Evolutionary conservation across 106 monocot genomes (phyloP).

Genomic region (Xerophyta viscosa): DNA sequence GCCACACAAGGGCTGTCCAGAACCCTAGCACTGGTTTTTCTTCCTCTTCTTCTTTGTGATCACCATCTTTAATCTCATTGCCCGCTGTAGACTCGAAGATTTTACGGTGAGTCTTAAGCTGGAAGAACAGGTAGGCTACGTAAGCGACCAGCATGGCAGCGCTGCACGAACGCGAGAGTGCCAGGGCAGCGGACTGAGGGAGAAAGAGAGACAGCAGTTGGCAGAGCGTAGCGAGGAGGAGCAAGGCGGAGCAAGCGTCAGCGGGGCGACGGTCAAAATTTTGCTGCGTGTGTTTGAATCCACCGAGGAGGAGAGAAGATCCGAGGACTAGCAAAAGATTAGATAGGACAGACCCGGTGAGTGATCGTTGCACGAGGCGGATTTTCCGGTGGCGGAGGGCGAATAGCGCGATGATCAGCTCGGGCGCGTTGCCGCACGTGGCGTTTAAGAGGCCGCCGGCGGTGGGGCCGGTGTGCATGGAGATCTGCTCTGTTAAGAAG

Average conservation of each 20-base stretch:
- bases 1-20: conserved; percentile 41
- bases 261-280: conserved; percentile 32
- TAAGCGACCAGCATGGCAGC: conserved; percentile 66
- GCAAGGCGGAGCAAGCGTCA: conserved; percentile 21
- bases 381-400: conserved; percentile 43
- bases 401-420: conserved; percentile 48
- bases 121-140: conserved; percentile 73
- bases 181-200: conserved; percentile 15
- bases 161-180: conserved; percentile 67
- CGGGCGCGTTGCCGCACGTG: conserved; percentile 60
- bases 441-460: conserved; percentile 61
- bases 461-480: conserved; percentile 43
- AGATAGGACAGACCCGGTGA: conserved; percentile 70
- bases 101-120: conserved; percentile 75
- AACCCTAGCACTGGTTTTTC: conserved; percentile 44
- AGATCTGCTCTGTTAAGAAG: conserved; percentile 31
- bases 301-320: conserved; percentile 61
- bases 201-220: conserved; percentile 38
- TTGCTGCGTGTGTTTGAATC: conserved; percentile 40
- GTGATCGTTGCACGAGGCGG: conserved; percentile 55
- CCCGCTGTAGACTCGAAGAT: conserved; percentile 60
- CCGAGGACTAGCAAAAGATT: conserved; percentile 81
- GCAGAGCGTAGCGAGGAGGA: conserved; percentile 52
- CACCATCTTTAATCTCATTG: no score
- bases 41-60: conserved; percentile 21